Evolutionary conservation across 75 land plant species (phyloP), one percentile per base, ranked within the genome.

Genomic region (Azolla pinnata): DNA sequence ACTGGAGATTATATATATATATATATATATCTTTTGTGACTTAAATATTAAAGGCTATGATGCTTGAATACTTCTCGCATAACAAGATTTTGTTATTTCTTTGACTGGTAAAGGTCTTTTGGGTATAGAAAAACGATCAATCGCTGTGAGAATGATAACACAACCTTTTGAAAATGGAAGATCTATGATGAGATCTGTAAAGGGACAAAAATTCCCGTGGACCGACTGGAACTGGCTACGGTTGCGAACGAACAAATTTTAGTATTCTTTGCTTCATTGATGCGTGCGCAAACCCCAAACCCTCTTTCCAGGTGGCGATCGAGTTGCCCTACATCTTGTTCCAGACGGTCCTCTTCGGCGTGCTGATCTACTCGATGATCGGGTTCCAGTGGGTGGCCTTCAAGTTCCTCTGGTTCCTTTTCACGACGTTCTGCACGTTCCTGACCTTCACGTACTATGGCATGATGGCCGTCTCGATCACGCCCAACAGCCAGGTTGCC

Each of bases 371-470:
- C 68, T 54, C 80, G 28, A 87, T 90, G 97, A 63, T 90, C 35
- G 62, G 71, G 52, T 90, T 90, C 31, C 67, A 87, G 55, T 90
- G 97, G 97, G 75, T 74, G 12, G 85, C 72, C 0, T 63, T 72
- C 18, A 90, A 90, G 47, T 87, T 84, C 70, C 62, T 71, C 34
- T 87, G 92, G 97, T 90, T 84, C 64, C 75, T 65, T 62, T 87
- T 73, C 67, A 46, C 82, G 34, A 66, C 54, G 48, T 91, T 67
- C 82, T 78, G 86, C 80, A 73, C 86, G 7, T 80, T 87, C 63
- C 71, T 87, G 9, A 79, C 77, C 70, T 87, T 79, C 70, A 87
- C 97, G 2, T 84, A 84, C 66, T 89, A 81, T 28, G 96, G 96
- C 25, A 89, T 89, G 96, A 73, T 88, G 89, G 71, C 85, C 23